Conservation (phyloP, 768 basidiomycete species). For the Leccinum barrowsii region DNA sequence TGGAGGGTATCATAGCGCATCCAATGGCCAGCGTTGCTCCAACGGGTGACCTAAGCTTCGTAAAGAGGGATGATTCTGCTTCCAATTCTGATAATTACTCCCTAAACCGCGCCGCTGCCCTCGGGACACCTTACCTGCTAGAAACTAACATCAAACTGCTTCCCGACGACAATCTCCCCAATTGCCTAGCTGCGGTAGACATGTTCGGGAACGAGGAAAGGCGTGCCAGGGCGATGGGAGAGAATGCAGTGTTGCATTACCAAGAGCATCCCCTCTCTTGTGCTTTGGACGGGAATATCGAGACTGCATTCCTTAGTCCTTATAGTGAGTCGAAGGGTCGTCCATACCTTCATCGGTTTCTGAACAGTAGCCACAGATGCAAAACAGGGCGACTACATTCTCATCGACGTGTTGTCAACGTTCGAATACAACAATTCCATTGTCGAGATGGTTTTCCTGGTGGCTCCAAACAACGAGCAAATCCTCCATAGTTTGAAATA, state of each 20-base stretch:
- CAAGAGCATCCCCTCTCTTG: conserved; percentile 44
- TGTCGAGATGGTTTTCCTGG: conserved; percentile 35
- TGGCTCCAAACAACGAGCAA: conserved; percentile 32
- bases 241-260: conserved; percentile 36
- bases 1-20: conserved; percentile 33
- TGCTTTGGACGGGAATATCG: conserved; percentile 52
- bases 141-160: conserved; percentile 51
- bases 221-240: conserved; percentile 34
- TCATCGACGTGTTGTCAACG: conserved; percentile 35
- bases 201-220: conserved; percentile 42
- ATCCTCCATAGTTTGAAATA: conserved; percentile 28
- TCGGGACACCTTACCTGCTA: conserved; percentile 44
- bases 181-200: conserved; percentile 30
- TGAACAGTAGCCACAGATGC: conserved; percentile 16
- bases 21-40: neutral
- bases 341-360: conserved; percentile 11
- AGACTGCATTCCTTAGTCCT: conserved; percentile 50
- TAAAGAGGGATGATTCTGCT: conserved; percentile 2
- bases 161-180: conserved; percentile 28
- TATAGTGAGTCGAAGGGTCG: conserved; percentile 35
- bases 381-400: conserved; percentile 36
- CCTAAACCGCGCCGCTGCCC: conserved; percentile 38
- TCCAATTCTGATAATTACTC: neutral
- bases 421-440: conserved; percentile 18
- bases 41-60: conserved; percentile 2